Conservation (phyloP, 2,329 filamentous ascomycete species). For the Colletotrichum destructivum region DNA sequence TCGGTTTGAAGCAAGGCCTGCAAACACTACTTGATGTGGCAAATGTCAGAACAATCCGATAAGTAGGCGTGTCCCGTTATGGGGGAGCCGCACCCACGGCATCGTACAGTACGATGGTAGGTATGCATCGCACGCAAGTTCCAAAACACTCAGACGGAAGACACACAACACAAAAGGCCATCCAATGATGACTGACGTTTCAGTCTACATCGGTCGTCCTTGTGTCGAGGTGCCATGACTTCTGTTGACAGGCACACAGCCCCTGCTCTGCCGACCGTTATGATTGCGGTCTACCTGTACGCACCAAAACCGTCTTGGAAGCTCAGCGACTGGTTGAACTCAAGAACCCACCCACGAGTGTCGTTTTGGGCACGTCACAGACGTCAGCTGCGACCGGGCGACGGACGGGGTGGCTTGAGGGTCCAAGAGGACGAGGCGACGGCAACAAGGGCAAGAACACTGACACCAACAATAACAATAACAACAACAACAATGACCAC, state of each 20-base stretch:
- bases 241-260: constrained; percentile 35
- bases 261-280: constrained; percentile 26
- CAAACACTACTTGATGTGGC: constrained; percentile 42
- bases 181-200: constrained; percentile 39
- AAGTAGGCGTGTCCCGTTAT: constrained; percentile 31
- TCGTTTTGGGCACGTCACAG: constrained; percentile 38
- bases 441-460: neutral
- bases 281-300: constrained; percentile 13
- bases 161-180: constrained; percentile 8
- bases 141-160: constrained; percentile 40
- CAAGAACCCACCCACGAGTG: constrained; percentile 17
- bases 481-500: neutral
- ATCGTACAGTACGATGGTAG: too few relatives aligned
- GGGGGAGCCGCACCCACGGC: constrained; percentile 8
- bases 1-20: constrained; percentile 39
- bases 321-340: constrained; percentile 26
- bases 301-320: constrained; percentile 25
- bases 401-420: constrained; percentile 27
- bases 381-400: constrained; percentile 36
- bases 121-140: constrained; percentile 31
- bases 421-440: neutral
- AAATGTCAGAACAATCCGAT: constrained; percentile 38
- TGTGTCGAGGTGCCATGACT: constrained; percentile 29
- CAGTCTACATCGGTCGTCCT: constrained; percentile 39
- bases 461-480: neutral